Base-by-base conservation (phyloP, 257 asterid genomes). In the Galeopsis tetrahit region DNA sequence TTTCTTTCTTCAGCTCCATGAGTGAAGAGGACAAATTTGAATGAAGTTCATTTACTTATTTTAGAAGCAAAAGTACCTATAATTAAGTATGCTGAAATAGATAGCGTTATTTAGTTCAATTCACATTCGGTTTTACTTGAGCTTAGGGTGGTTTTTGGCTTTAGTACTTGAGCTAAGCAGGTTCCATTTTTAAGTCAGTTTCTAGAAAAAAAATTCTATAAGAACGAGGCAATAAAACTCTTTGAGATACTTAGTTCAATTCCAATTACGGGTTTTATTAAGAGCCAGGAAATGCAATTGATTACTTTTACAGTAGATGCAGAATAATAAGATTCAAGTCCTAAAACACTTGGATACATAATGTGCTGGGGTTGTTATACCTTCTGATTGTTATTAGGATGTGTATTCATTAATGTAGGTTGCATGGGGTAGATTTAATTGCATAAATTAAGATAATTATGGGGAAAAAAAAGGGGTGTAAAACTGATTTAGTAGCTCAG, bases 281-380 rank as follows among this genome's bases (percentile, higher is more conserved):
- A 59, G 49, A 40, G 49, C 35, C n/a, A 33, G 33, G 69, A 35
- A 32, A 60, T 60, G 39, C 33, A 44, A 15, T 61, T 58, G 55
- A 10, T 42, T 38, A 17, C 64, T 11, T 35, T 63, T 61, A 21
- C 34, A n/a, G 32, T 63, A 31, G 9, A 39, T 59, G 28, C 21
- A 63, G 14, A 13, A 46, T 51, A 28, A 39, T 49, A 62, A 34
- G 31, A 31, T 58, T 31, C 44, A 42, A 42, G 14, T 40, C 46
- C 36, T 46, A 46, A 46, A 14, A 13, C 14, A 10, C 14, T 2
- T 15, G n/a, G 14, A 14, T 52, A 10, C 59, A 11, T 38, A 39
- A 7, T 33, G 7, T 3, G 42, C 2, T 38, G 53, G 53, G 28
- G 66, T n/a, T n/a, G 10, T 9, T n/a, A 35, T 61, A 21, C 28